Base-by-base conservation (phyloP, 371 early-diverging fungal species). In the Lichtheimia hyalospora region DNA sequence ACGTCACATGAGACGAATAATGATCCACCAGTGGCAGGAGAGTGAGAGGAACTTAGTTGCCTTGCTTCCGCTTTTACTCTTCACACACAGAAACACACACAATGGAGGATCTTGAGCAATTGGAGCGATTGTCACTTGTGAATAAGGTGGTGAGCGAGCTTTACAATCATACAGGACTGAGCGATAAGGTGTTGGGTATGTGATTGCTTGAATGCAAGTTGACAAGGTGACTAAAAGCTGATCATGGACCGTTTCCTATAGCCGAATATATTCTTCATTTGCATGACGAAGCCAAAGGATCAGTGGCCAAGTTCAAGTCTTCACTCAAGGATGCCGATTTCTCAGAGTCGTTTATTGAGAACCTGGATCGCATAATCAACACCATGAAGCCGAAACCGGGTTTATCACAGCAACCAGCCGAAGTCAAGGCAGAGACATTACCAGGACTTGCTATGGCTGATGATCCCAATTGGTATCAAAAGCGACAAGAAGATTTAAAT, bases 41-140 rank as follows among this genome's bases (percentile, higher is more conserved):
- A 34, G 27, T 5, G 27, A 27, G 34, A 34, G 34, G 34, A 34
- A 34, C 34, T 8, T 10, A 6, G 10, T 34, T 5, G 5, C 27
- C 7, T 28, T 34, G 34, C 34, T 34, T 34, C 34, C 34, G 34
- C 34, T 34, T 34, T 34, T 34, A 34, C 34, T 34, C 34, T 34
- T 34, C 10, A 34, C 34, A 27, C 34, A 34, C 28, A 28, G 8
- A 34, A 5, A 34, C 8, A 34, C 34, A 13, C 40, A 61, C 28
- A 20, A 82, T 83, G 82, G 83, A 81, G 20, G 92, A 90, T 61
- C 69, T 94, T 61, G 85, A 89, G 66, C 84, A 91, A 66, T 84
- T 98, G 24, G 98, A 96, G 69, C 84, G 89, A 58, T 84, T 96
- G 55, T 91, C 94, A 51, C 80, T 97, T 52, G 92, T 97, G n/a